A percentile compares a stretch with the other conserved stretches of the same genome.
phyloP scores from a whole-genome alignment of 805 yeast genomes.

The Wickerhamiella kurtzmanii region DNA sequence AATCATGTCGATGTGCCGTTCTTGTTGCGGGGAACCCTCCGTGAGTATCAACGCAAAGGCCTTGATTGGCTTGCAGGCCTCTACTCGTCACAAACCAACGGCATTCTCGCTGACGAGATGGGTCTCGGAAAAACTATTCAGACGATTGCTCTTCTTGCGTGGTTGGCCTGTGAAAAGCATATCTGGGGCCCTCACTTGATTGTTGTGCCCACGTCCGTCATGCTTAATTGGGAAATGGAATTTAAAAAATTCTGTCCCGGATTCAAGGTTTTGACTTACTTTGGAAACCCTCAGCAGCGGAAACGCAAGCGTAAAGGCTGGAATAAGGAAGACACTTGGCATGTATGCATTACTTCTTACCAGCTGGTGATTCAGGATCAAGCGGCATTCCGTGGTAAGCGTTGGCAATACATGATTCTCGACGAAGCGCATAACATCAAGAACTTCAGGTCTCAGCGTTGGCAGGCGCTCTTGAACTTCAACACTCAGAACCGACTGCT shows the following conservation, averaged over 20 bases:
- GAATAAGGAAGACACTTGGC: slow-evolving; percentile 93
- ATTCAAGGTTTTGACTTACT: slow-evolving; percentile 84
- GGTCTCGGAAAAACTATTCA: slow-evolving; percentile 94
- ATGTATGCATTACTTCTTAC: slow-evolving; percentile 92
- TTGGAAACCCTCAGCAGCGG: slow-evolving; percentile 94
- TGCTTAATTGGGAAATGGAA: slow-evolving; percentile 99
- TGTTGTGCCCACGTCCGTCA: slow-evolving; percentile 93
- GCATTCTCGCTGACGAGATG: slow-evolving; percentile 98
- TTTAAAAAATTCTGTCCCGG: slow-evolving; percentile 98
- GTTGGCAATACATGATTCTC: slow-evolving; percentile 91
- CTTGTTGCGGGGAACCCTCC: slow-evolving; percentile 58
- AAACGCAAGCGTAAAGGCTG: slow-evolving; percentile 93
- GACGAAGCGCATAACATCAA: slow-evolving; percentile 98
- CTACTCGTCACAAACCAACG: slow-evolving; percentile 85
- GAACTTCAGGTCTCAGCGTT: slow-evolving; percentile 87
- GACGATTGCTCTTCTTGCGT: slow-evolving; percentile 73
- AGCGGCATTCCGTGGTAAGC: slow-evolving; percentile 77
- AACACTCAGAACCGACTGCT: slow-evolving; percentile 79
- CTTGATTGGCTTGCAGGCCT: slow-evolving; percentile 92
- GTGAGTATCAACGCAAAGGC: slow-evolving; percentile 93
- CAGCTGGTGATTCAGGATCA: slow-evolving; percentile 97
- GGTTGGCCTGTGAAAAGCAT: slow-evolving; percentile 84
- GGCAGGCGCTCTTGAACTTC: slow-evolving; percentile 92
- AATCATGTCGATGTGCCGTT: slow-evolving; percentile 50
- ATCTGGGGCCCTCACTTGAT: slow-evolving; percentile 98